These are phyloP conservation scores for Thalassiosira mediterranea DNA, from an alignment of 352 stramenopile genomes.

Conservation along the genomic window DNA sequence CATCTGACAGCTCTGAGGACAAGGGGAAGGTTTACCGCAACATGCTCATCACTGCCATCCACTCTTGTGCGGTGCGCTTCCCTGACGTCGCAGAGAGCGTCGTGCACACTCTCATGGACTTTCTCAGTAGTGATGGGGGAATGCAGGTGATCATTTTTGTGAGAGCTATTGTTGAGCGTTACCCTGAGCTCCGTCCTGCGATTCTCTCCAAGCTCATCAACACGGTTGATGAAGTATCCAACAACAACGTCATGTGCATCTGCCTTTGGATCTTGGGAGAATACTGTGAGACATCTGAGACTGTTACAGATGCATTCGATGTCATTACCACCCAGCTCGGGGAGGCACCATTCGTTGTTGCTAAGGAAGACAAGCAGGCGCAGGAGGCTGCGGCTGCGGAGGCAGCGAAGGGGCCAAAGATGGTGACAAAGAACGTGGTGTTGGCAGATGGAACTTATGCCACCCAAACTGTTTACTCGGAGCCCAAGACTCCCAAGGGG, in stretches of 20 bases:
- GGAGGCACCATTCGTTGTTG: constrained; percentile 80
- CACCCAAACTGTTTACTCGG: constrained; percentile 93
- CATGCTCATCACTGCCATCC: constrained; percentile 98
- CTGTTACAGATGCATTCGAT: constrained; percentile 79
- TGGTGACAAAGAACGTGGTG: constrained; percentile 97
- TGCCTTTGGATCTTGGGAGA: constrained; percentile 95
- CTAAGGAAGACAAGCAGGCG: constrained; percentile 71
- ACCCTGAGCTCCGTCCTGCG: constrained; percentile 90
- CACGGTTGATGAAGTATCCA: constrained; percentile 91
- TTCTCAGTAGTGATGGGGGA: constrained; percentile 93
- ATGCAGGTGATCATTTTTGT: constrained; percentile 99
- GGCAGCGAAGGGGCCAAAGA: constrained; percentile 80
- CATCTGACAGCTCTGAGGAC: constrained; percentile 84
- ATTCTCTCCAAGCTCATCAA: constrained; percentile 95
- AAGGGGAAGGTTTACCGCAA: constrained; percentile 96
- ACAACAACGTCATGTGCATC: constrained; percentile 95
- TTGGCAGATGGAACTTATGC: constrained; percentile 99
- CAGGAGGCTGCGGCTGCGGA: constrained; percentile 58
- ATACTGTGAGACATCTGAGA: constrained; percentile 75
- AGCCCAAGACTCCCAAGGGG: constrained; percentile 86
- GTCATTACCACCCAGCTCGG: constrained; percentile 80
- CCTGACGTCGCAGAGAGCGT: constrained; percentile 96
- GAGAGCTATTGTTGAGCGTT: constrained; percentile 96
- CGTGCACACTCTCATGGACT: constrained; percentile 99
- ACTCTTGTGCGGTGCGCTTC: constrained; percentile 97